Percentiles rank a stretch among this genome's conserved stretches.
Evolutionary conservation across 192 early-diverging fungal genomes (phyloP).

Genomic region (Mortierella claussenii): DNA sequence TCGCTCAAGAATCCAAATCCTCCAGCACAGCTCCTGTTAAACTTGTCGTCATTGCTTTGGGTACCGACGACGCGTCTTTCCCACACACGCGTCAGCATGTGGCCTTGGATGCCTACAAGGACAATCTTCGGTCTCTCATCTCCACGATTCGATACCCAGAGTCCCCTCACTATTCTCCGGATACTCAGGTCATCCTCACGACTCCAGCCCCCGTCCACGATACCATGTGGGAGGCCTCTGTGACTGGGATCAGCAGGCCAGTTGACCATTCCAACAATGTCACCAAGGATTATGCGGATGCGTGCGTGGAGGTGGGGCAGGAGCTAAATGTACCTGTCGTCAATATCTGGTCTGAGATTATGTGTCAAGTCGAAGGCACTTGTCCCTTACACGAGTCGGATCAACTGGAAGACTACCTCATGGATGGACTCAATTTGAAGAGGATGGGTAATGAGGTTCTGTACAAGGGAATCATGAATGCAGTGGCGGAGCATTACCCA

Average conservation of each 20-base stretch:
- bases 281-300: conserved; percentile 66
- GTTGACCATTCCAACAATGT: conserved; percentile 37
- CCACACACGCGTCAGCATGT: conserved; percentile 67
- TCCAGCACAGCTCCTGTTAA: conserved; percentile 46
- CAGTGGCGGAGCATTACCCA: conserved; percentile 34
- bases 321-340: conserved; percentile 57
- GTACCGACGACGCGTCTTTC: conserved; percentile 83
- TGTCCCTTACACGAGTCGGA: conserved; percentile 32
- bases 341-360: conserved; percentile 18
- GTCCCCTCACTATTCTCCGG: conserved; percentile 67
- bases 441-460: conserved; percentile 64
- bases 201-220: conserved; percentile 82
- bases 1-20: conserved; percentile 53
- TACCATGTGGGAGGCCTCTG: conserved; percentile 53
- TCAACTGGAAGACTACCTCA: conserved; percentile 47
- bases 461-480: conserved; percentile 39
- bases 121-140: conserved; percentile 71
- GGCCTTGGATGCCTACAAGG: conserved; percentile 63
- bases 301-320: conserved; percentile 57
- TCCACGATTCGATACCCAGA: conserved; percentile 60
- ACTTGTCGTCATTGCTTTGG: conserved; percentile 80
- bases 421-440: conserved; percentile 70
- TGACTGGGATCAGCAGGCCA: conserved; percentile 35
- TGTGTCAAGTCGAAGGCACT: conserved; percentile 15
- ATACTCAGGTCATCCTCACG: conserved; percentile 74